Percentiles rank a stretch among this genome's conserved stretches.
phyloP scores from a whole-genome alignment of 805 yeast genomes.

The Komagataella mondaviorum region DNA sequence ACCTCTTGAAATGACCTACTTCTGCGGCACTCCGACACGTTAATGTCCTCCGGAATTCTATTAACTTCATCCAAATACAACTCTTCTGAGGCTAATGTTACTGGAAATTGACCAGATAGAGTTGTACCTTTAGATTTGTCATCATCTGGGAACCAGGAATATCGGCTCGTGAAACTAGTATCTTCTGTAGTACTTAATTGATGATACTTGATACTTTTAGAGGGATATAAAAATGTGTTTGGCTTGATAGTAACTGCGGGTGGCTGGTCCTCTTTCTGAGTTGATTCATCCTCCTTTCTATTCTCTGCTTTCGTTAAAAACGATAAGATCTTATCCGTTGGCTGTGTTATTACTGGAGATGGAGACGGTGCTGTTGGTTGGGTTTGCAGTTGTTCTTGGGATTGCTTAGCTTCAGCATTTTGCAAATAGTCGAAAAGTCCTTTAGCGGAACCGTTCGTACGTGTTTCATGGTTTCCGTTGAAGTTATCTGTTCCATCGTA shows the following conservation, averaged over 20 bases:
- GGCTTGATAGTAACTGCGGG: background rate
- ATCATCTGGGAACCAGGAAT: conserved; percentile 17
- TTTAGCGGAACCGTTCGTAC: background rate
- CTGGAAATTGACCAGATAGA: background rate
- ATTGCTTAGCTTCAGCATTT: background rate
- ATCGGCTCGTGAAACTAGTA: conserved; percentile 9
- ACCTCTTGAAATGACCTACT: background rate
- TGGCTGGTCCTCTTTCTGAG: background rate
- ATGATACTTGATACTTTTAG: conserved; percentile 10
- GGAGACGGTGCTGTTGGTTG: background rate
- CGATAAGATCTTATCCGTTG: background rate
- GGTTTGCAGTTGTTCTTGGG: background rate
- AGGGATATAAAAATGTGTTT: background rate
- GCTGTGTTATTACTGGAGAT: background rate
- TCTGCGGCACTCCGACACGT: background rate
- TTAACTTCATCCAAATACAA: background rate
- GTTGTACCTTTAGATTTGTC: conserved; percentile 3
- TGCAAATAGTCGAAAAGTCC: background rate
- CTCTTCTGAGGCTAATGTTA: background rate
- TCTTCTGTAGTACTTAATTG: conserved; percentile 7
- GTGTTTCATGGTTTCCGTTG: background rate
- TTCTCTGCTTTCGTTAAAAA: background rate
- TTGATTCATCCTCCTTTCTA: background rate
- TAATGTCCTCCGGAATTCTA: background rate
- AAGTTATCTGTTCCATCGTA: background rate